These are phyloP conservation scores for Tolypocladium tundrense DNA, from an alignment of 2,329 filamentous ascomycete genomes.

Conservation along the genomic window DNA sequence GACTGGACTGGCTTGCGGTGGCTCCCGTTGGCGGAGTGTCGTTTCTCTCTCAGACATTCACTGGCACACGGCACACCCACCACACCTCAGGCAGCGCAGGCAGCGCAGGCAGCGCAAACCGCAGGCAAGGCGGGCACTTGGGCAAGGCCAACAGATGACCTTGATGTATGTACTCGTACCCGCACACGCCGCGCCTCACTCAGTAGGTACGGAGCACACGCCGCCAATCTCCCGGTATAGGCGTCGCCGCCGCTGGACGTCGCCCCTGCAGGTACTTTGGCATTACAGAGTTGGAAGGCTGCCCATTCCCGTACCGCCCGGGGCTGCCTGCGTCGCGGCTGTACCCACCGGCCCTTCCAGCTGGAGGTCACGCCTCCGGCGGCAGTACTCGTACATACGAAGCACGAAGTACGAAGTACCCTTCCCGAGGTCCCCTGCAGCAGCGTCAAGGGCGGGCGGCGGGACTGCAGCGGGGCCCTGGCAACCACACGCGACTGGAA, in stretches of 20 bases:
- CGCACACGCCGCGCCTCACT: not conserved
- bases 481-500: not conserved
- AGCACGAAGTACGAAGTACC: not conserved
- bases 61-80: constrained; percentile 1
- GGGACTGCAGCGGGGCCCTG: not conserved
- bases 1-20: not conserved
- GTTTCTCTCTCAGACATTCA: constrained; percentile 14
- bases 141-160: not conserved
- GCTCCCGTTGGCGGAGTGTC: constrained; percentile 16
- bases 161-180: not conserved
- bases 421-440: not conserved
- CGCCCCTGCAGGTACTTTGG: not conserved
- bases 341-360: not conserved
- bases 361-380: not conserved
- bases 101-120: not conserved
- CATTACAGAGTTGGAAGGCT: not conserved
- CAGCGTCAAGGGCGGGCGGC: not conserved
- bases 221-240: not conserved
- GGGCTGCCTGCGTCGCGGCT: not conserved
- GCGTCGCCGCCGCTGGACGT: not conserved
- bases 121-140: not conserved
- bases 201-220: not conserved
- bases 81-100: not conserved
- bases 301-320: not conserved
- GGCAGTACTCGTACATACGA: not conserved